These are phyloP conservation scores for Roridomyces roridus DNA, from an alignment of 768 basidiomycete species.

Conservation along the genomic window DNA sequence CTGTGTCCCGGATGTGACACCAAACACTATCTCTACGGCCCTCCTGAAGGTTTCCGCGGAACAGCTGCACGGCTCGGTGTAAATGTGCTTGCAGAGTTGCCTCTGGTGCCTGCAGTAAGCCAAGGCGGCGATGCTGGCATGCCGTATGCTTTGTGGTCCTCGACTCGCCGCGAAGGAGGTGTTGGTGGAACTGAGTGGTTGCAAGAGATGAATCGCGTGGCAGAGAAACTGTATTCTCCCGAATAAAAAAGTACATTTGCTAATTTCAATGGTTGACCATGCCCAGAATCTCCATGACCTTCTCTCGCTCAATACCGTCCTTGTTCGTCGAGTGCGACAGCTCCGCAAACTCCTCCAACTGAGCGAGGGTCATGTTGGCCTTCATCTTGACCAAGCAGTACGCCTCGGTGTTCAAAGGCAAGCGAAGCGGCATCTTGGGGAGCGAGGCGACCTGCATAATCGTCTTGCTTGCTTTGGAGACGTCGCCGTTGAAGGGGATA, in stretches of 20 bases:
- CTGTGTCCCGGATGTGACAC: slow-evolving; percentile 75
- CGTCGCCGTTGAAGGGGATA: slow-evolving; percentile 19
- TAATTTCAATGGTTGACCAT: too few relatives aligned
- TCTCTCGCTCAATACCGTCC: slow-evolving; percentile 6
- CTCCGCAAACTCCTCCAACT: slow-evolving; percentile 5
- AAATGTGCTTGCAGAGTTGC: slow-evolving; percentile 79
- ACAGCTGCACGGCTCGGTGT: slow-evolving; percentile 64
- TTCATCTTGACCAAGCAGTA: slow-evolving; percentile 20
- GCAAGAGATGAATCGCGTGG: slow-evolving; percentile 29
- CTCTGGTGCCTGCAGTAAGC: slow-evolving; percentile 80
- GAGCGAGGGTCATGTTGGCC: slow-evolving; percentile 1
- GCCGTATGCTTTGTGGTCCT: slow-evolving; percentile 47
- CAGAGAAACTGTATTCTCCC: slow-evolving; percentile 17
- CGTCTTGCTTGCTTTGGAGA: slow-evolving; percentile 27
- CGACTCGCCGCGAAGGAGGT: slow-evolving; percentile 21
- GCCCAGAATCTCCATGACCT: neutral
- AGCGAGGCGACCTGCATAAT: slow-evolving; percentile 15
- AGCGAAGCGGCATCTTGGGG: slow-evolving; percentile 29
- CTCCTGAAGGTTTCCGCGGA: slow-evolving; percentile 64
- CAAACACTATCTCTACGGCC: slow-evolving; percentile 73
- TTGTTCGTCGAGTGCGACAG: slow-evolving; percentile 7
- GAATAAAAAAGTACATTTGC: too few relatives aligned
- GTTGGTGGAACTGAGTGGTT: slow-evolving; percentile 33
- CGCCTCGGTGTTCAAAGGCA: slow-evolving; percentile 31
- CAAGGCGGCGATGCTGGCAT: slow-evolving; percentile 71